Conservation (phyloP, 2,329 filamentous ascomycete species). For the Apiospora malaysiana region DNA sequence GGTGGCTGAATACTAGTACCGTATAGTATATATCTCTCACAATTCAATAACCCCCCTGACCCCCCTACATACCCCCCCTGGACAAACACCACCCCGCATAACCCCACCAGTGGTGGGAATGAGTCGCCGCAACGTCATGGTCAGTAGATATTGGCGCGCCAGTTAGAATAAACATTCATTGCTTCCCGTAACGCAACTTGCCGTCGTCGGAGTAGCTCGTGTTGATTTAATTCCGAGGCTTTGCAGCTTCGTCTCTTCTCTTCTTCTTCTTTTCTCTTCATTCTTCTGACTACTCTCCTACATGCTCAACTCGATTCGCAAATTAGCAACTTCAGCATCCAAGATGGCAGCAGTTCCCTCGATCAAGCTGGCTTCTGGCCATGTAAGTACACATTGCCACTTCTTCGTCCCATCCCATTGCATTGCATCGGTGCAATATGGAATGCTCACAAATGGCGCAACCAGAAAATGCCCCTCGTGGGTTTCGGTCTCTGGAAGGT, state of each 20-base stretch:
- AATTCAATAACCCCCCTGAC: background rate
- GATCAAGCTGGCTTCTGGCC: slow-evolving; percentile 44
- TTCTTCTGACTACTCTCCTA: background rate
- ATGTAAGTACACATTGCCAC: slow-evolving; percentile 33
- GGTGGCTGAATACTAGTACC: background rate
- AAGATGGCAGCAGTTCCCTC: slow-evolving; percentile 31
- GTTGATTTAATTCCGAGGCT: background rate
- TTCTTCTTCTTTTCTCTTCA: background rate
- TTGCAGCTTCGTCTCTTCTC: background rate
- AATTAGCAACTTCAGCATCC: slow-evolving; percentile 1
- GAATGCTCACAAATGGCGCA: background rate
- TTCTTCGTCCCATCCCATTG: background rate
- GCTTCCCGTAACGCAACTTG: background rate
- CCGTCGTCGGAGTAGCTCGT: background rate
- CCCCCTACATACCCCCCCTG: background rate
- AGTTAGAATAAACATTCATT: background rate
- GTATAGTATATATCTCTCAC: background rate
- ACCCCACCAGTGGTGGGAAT: slow-evolving; percentile 13
- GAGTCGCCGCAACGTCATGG: slow-evolving; percentile 11
- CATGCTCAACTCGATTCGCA: slow-evolving; percentile 10
- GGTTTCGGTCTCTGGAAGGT: slow-evolving; percentile 51
- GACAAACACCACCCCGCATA: slow-evolving; percentile 4
- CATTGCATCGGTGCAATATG: background rate
- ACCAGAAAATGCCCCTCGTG: slow-evolving; percentile 46
- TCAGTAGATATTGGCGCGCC: background rate